A percentile compares a stretch with the other conserved stretches of the same genome.
Evolutionary conservation across 1,284 basidiomycete genomes (phyloP).

Genomic region (Coniophora puteana): DNA sequence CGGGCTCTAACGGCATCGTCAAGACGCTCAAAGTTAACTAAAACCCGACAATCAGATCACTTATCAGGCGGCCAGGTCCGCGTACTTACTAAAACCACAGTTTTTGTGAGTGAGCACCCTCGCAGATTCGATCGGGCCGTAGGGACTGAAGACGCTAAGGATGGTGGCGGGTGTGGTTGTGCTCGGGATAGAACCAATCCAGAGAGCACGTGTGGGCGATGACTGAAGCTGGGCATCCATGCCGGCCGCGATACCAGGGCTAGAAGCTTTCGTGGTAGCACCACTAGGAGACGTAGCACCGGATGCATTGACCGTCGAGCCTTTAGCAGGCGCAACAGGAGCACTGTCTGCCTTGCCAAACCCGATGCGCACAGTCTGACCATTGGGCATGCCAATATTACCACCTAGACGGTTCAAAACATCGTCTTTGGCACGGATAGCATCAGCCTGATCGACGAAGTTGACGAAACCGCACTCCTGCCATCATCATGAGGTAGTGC

Average conservation of each 20-base stretch:
- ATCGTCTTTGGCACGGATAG: constrained; percentile 94
- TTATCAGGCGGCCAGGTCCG: not conserved
- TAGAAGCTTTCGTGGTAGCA: constrained; percentile 43
- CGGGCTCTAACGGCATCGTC: constrained; percentile 95
- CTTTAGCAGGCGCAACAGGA: constrained; percentile 82
- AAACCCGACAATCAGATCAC: constrained; percentile 8
- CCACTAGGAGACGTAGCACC: constrained; percentile 62
- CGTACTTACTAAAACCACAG: constrained; percentile 82
- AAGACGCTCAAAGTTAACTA: constrained; percentile 95
- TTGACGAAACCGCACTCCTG: constrained; percentile 99
- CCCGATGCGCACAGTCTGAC: constrained; percentile 92
- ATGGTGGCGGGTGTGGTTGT: constrained; percentile 92
- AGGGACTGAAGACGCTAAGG: constrained; percentile 91
- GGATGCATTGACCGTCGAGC: constrained; percentile 55
- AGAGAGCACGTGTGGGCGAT: constrained; percentile 88
- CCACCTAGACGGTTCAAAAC: constrained; percentile 92
- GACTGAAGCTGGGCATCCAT: constrained; percentile 83
- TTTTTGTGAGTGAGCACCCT: constrained; percentile 96
- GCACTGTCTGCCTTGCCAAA: constrained; percentile 97
- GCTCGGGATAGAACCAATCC: constrained; percentile 94
- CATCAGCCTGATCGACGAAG: constrained; percentile 93
- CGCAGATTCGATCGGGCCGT: constrained; percentile 95
- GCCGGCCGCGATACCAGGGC: constrained; percentile 48
- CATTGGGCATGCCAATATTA: constrained; percentile 90
- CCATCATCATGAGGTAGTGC: constrained; percentile 9